Percentiles rank a stretch among this genome's conserved stretches.
These are phyloP conservation scores for Delitschia confertaspora DNA, from an alignment of 495 filamentous ascomycete species.

Conservation along the genomic window DNA sequence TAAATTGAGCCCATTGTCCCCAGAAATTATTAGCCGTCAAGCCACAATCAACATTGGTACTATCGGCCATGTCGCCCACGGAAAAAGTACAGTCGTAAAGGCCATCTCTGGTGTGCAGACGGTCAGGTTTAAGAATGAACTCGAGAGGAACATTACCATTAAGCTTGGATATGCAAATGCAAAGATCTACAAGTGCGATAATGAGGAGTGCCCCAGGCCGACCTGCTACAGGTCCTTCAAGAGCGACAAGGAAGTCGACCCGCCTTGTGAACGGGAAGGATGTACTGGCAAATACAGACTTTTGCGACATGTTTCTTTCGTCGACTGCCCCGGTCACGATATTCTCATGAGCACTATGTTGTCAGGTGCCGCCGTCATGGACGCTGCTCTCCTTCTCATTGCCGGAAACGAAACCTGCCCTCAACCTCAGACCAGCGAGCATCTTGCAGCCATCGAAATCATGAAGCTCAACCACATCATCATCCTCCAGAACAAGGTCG, in stretches of 20 bases:
- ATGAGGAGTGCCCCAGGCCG: conserved; percentile 76
- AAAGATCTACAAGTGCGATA: conserved; percentile 99
- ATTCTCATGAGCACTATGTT: conserved; percentile 99
- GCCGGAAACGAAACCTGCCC: conserved; percentile 98
- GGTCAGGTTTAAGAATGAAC: conserved; percentile 97
- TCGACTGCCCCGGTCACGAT: conserved; percentile 98
- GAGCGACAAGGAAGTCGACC: conserved; percentile 96
- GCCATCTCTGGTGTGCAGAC: conserved; percentile 98
- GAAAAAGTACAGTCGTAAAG: conserved; percentile 97
- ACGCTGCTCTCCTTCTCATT: conserved; percentile 90
- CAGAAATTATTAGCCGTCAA: conserved; percentile 94
- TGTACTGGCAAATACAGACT: conserved; percentile 77
- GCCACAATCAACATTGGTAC: conserved; percentile 99
- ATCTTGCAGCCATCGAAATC: conserved; percentile 96
- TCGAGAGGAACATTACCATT: conserved; percentile 98
- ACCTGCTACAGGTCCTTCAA: conserved; percentile 96
- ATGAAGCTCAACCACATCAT: conserved; percentile 98
- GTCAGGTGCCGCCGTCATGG: conserved; percentile 98
- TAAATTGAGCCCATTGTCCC: conserved; percentile 71
- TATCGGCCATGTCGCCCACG: conserved; percentile 97
- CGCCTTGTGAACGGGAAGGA: conserved; percentile 86
- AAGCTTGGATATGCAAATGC: conserved; percentile 99
- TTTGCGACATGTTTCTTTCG: conserved; percentile 57
- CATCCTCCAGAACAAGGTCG: conserved; percentile 98
- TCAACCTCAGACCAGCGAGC: conserved; percentile 97